phyloP scores from a whole-genome alignment of 164 flowering plant species.

The Warburgia ugandensis region DNA sequence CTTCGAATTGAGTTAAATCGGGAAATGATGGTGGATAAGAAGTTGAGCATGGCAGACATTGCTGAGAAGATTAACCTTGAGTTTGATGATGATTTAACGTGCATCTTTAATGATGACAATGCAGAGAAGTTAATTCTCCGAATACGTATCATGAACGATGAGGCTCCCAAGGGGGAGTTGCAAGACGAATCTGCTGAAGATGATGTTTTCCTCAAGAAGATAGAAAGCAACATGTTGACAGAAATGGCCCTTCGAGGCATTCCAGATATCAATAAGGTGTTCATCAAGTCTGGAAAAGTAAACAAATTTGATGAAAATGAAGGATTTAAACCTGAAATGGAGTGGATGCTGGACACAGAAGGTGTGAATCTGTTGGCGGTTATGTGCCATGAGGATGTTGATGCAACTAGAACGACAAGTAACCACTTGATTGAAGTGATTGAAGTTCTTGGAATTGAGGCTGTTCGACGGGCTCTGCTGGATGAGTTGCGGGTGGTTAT shows the following conservation, averaged over 20 bases:
- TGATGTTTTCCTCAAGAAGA: conserved; percentile 98
- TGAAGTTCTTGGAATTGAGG: conserved; percentile 98
- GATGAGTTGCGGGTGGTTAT: conserved; percentile 97
- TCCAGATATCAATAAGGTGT: conserved; percentile 93
- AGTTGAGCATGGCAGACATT: conserved; percentile 95
- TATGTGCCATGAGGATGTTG: conserved; percentile 91
- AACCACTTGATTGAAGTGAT: conserved; percentile 96
- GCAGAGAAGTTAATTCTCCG: conserved; percentile 93
- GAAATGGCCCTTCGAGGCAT: conserved; percentile 98
- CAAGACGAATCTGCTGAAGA: conserved; percentile 95
- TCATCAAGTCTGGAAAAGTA: conserved; percentile 66
- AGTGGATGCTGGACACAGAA: conserved; percentile 99
- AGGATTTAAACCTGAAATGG: conserved; percentile 75
- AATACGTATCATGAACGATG: conserved; percentile 97
- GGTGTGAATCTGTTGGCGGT: conserved; percentile 97
- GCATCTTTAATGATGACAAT: conserved; percentile 97
- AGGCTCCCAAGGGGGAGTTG: conserved; percentile 84
- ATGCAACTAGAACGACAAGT: conserved; percentile 86
- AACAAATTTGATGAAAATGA: conserved; percentile 76
- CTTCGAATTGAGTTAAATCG: conserved; percentile 94
- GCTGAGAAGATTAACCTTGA: conserved; percentile 95
- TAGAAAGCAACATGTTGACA: conserved; percentile 92
- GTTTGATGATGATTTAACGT: conserved; percentile 89
- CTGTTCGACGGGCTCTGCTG: conserved; percentile 74
- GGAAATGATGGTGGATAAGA: conserved; percentile 99